Evolutionary conservation across 352 stramenopile genomes (phyloP), one percentile per base, ranked within the genome.

Genomic region (Phytophthora constricta): DNA sequence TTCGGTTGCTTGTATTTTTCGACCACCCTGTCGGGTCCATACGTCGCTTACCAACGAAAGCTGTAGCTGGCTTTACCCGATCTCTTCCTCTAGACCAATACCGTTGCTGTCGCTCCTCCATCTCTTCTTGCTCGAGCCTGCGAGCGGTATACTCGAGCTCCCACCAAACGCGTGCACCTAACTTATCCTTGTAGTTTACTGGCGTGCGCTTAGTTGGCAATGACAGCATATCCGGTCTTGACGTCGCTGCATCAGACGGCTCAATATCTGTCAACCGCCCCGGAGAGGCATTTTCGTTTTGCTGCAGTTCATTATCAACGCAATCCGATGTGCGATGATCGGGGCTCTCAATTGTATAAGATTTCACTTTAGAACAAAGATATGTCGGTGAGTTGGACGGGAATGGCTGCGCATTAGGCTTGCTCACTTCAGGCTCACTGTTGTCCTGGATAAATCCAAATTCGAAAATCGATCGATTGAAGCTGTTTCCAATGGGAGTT

Each of bases 151-250:
- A 90, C 26, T 89, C 77, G 0, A 93, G 67, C 43, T 90, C 78
- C 77, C 78, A 93, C 85, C 83, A 93, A 17, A 88, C 60, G 41
- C 71, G 78, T 26, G 76, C 71, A 16, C 82, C 82, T 0, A 93
- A 67, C 33, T 93, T 91, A 27, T 77, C 58, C 41, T 65, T 73
- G 50, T 74, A 73, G 50, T 70, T 70, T 23, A 64, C 39, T 26
- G 46, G 50, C 3, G 17, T 8, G 25, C 17, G 22, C 17, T 53
- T 58, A 17, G 13, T 70, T 39, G 50, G 50, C 20, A n/a, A 19
- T 39, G 14, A 7, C 22, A 23, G 16, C 1, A 48, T 3, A 14
- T 20, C 39, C 23, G 26, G 14, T 7, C 1, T 45, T 53, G 48
- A 2, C 2, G 17, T 34, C 2, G 16, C 4, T 13, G 5, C 45